A percentile compares a stretch with the other conserved stretches of the same genome.
These are phyloP conservation scores for Lolium rigidum DNA, from an alignment of 176 grass and related monocot species.

Conservation along the genomic window DNA sequence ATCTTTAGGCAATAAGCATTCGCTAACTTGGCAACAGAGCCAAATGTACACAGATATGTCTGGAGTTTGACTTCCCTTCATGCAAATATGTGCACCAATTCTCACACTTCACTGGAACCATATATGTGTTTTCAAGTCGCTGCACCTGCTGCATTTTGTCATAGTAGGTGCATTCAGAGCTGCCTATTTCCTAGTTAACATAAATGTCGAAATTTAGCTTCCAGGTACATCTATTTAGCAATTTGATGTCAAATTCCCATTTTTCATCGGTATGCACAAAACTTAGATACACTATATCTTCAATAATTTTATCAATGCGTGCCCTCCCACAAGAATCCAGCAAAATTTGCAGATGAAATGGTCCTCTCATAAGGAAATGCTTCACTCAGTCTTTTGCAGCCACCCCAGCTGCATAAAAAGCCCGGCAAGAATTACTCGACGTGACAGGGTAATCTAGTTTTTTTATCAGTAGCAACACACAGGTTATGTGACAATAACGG, in stretches of 20 bases:
- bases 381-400: conserved; percentile 72
- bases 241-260: conserved; percentile 2
- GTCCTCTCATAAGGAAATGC: neutral
- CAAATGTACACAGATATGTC: too few relatives aligned
- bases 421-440: neutral
- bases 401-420: conserved; percentile 74
- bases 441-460: neutral
- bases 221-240: conserved; percentile 21
- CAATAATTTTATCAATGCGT: neutral
- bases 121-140: neutral
- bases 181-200: conserved; percentile 8
- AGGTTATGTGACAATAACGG: neutral
- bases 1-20: too few relatives aligned
- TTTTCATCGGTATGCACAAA: conserved; percentile 11
- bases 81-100: neutral
- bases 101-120: neutral
- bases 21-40: too few relatives aligned
- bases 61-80: neutral
- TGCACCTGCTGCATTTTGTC: neutral
- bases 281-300: conserved; percentile 19
- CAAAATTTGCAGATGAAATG: conserved; percentile 13
- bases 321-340: neutral
- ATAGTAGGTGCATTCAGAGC: neutral
- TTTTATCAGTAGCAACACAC: neutral
- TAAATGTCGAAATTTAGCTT: neutral